Base-by-base conservation (phyloP, 148 eudicot species). In the Rhododendron mucronatum region DNA sequence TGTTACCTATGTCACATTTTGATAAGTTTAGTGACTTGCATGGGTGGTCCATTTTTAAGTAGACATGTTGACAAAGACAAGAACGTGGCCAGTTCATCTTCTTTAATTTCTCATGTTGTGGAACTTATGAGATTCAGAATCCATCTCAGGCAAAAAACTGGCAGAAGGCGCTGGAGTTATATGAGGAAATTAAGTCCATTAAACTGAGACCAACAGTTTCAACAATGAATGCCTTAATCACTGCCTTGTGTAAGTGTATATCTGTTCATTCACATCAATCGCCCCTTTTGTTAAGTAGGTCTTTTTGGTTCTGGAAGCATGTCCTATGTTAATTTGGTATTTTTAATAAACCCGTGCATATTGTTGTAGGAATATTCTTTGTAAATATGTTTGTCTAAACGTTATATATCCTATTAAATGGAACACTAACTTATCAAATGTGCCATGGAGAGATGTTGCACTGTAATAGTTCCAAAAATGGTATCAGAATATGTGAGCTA, bases 201-300 rank as follows among this genome's bases (percentile, higher is more conserved):
- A 92, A 90, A 53, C 80, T 97, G 91, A 92, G 88, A 85, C 98
- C 96, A 80, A 90, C 98, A 71, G 96, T 97, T 85, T 85, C 96
- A 76, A 93, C 95, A 75, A 89, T 95, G 95, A 97, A 97, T 93
- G 99, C 99, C 59, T 90, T 95, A 84, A 89, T 97, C 76, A 97
- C 99, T 85, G 93, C 95, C 69, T 88, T 97, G 86, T 95, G 99
- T 97, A 93, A 92, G 99, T 90, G 41, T n/a, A 10, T 77, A 23
- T 47, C 81, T 53, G 23, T 48, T 81, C 33, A 75, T 75, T 33
- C 20, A 18, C 47, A 75, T 75, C 48, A 20, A 75, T 37, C 16
- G 5, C 53, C 15, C 53, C 33, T 23, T 78, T 45, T 44, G 1
- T 78, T 78, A n/a, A 23, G 53, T 78, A 77, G 21, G 80, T 23